Evolutionary conservation across 805 yeast genomes (phyloP).

Genomic region (Metschnikowia colocasiae): DNA sequence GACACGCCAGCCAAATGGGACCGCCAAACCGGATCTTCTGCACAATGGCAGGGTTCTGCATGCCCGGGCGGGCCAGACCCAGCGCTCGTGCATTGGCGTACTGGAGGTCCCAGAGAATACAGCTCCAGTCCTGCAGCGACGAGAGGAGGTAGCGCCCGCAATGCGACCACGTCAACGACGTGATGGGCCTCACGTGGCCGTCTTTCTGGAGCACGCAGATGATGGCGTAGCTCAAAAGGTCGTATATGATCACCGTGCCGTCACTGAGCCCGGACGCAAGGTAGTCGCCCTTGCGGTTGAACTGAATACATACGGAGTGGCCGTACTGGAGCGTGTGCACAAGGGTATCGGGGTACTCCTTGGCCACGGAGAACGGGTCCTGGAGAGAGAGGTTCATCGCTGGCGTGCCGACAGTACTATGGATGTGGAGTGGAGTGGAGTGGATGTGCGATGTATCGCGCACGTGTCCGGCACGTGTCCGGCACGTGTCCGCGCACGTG

Average conservation of each 20-base stretch:
- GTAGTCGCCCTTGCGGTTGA: conserved; percentile 76
- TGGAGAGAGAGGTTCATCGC: conserved; percentile 68
- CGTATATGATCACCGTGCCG: conserved; percentile 22
- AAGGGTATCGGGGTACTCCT: conserved; percentile 87
- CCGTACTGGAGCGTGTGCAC: conserved; percentile 66
- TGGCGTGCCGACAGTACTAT: too few species aligned
- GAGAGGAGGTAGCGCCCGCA: conserved; percentile 68
- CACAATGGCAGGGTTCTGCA: conserved; percentile 30
- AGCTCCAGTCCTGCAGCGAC: conserved; percentile 78
- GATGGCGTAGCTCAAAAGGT: conserved; percentile 52
- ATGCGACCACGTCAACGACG: conserved; percentile 69
- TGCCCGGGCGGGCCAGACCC: too few species aligned
- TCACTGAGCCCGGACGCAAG: conserved; percentile 18
- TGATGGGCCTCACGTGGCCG: conserved; percentile 70
- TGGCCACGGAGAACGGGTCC: conserved; percentile 88
- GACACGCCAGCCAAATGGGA: conserved; percentile 67
- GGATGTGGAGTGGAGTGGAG: too few species aligned
- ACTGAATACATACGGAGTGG: conserved; percentile 62
- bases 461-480: too few species aligned
- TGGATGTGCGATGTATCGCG: too few species aligned
- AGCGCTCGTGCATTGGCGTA: conserved; percentile 22
- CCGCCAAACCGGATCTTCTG: conserved; percentile 54
- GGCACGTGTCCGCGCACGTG: too few species aligned
- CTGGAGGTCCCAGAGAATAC: conserved; percentile 74
- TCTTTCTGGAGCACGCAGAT: conserved; percentile 46